Percentiles rank a stretch among this genome's conserved stretches.
Conservation (phyloP, 345 rosid genomes). For the Aquilaria sinensis region DNA sequence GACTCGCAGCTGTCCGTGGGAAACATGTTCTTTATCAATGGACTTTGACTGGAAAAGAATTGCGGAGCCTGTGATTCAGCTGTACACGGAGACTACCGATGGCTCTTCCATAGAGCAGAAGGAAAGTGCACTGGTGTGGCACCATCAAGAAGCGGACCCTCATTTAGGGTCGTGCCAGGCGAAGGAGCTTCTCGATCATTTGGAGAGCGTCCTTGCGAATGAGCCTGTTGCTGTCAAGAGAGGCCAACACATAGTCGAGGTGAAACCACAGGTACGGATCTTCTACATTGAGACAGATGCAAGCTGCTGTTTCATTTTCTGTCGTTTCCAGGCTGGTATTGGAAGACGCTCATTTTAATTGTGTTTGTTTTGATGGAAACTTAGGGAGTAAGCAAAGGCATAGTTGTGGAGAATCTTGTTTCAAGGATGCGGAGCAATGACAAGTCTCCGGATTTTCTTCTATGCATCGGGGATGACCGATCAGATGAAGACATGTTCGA, state of each 20-base stretch:
- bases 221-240: conserved; percentile 86
- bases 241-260: conserved; percentile 80
- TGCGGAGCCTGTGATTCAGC: conserved; percentile 72
- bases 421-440: conserved; percentile 43
- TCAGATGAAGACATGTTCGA: conserved; percentile 92
- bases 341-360: not conserved
- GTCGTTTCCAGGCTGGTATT: not conserved
- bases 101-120: conserved; percentile 77
- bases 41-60: conserved; percentile 63
- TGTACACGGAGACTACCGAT: conserved; percentile 70
- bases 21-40: conserved; percentile 26
- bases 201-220: conserved; percentile 75
- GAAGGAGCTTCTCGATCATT: conserved; percentile 79
- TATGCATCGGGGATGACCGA: conserved; percentile 79
- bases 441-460: conserved; percentile 56
- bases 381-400: conserved; percentile 80
- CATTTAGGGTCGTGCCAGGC: conserved; percentile 74
- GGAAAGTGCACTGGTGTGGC: conserved; percentile 88
- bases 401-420: conserved; percentile 53
- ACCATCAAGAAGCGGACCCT: conserved; percentile 66
- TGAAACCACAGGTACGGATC: conserved; percentile 75
- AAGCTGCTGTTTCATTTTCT: too few species aligned
- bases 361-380: conserved; percentile 8
- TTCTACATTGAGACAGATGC: too few species aligned
- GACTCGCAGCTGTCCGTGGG: conserved; percentile 55